Evolutionary conservation across 495 filamentous ascomycete genomes (phyloP), one percentile per base, ranked within the genome.

Genomic region (Hypoxylon subgilvum): DNA sequence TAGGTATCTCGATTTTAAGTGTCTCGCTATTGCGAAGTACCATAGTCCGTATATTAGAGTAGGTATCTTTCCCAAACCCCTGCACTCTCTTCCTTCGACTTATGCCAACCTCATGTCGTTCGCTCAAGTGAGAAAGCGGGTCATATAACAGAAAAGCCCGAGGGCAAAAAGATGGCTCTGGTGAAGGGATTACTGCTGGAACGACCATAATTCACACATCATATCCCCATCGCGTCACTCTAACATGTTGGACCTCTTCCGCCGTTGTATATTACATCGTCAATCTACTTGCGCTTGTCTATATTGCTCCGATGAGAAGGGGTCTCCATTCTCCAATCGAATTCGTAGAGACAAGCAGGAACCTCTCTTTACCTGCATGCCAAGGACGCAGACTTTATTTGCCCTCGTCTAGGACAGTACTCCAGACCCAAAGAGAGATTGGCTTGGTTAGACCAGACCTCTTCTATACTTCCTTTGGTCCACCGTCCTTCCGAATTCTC

Each of bases 401-500:
- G 60, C 50, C 49, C 55, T 64, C 52, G 59, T 61, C 56, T 9
- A 61, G 46, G 52, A 61, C 52, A 65, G 57, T 61, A 53, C 41
- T 55, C 61, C 48, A 70, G 62, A 57, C 66, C 44, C 57, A 64
- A 53, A 44, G 19, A 57, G 62, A 64, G 49, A 61, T 68, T 65
- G 28, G 34, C 53, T 64, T 66, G 57, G 61, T 70, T 63, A 64
- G 50, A 66, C 57, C 62, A 62, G 66, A 48, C 66, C 64, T 57
- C 64, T 63, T 68, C 59, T 67, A 65, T 57, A 27, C 68, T 67
- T 70, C 66, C 63, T 63, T 69, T 66, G 59, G 62, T 65, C 68
- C 68, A 66, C 63, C 62, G 58, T 69, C 55, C 68, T 56, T 64
- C 68, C 68, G 65, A 65, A 41, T 58, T 41, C 52, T 64, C 58